Percentiles rank a stretch among this genome's conserved stretches.
These are phyloP conservation scores for Debaryomyces fabryi DNA, from an alignment of 1,139 yeast species.

Conservation along the genomic window DNA sequence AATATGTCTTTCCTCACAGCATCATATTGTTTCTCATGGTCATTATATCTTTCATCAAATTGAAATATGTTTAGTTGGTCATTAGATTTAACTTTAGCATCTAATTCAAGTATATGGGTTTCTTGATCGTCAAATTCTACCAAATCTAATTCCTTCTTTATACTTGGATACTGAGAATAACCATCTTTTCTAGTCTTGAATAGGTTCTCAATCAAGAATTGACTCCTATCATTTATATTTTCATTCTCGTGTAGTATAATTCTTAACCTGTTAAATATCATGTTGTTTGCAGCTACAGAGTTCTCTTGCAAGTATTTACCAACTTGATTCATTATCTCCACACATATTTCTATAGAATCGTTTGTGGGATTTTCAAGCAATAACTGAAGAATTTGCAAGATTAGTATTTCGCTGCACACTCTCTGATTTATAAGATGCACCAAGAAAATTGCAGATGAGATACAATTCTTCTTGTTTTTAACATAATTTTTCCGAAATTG, in stretches of 20 bases:
- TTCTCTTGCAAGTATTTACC: constrained; percentile 27
- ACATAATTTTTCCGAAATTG: constrained; percentile 61
- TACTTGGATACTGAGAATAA: constrained; percentile 43
- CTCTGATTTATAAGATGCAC: constrained; percentile 67
- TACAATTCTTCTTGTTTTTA: constrained; percentile 44
- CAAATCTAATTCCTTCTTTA: constrained; percentile 54
- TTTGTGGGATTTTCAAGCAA: constrained; percentile 57
- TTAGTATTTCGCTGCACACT: constrained; percentile 64
- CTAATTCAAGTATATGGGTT: constrained; percentile 62
- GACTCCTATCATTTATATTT: constrained; percentile 43
- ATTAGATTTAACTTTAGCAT: constrained; percentile 43
- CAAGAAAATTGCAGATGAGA: constrained; percentile 50
- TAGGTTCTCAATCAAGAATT: constrained; percentile 53
- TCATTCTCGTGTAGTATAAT: constrained; percentile 58
- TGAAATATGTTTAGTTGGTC: constrained; percentile 54
- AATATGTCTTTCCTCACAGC: constrained; percentile 23
- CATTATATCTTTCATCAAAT: constrained; percentile 55
- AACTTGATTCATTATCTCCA: constrained; percentile 26
- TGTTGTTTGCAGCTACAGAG: constrained; percentile 36
- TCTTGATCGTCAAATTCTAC: constrained; percentile 67
- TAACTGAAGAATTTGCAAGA: constrained; percentile 64
- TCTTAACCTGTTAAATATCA: constrained; percentile 65
- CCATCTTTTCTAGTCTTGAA: constrained; percentile 55
- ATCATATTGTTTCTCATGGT: constrained; percentile 46
- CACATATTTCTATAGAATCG: constrained; percentile 34